A percentile compares a stretch with the other conserved stretches of the same genome.
These are phyloP conservation scores for Zymoseptoria pseudotritici DNA, from an alignment of 2,329 filamentous ascomycete genomes.

Conservation along the genomic window DNA sequence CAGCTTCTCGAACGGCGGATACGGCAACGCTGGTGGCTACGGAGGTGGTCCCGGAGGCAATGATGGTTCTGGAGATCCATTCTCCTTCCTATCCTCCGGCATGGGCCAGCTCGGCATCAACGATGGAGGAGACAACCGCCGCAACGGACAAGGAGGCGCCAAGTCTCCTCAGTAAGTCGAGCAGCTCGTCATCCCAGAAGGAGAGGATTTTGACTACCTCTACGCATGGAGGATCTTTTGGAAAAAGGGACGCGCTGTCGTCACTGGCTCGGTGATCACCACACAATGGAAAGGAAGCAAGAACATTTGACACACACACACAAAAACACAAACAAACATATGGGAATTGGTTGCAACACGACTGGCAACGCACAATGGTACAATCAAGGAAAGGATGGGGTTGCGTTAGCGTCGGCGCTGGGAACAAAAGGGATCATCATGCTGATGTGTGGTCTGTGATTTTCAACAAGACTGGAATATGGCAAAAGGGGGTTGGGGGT, in stretches of 20 bases:
- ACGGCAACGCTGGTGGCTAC: conserved; percentile 14
- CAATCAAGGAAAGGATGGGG: neutral
- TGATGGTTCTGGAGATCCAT: conserved; percentile 63
- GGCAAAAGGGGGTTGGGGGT: neutral
- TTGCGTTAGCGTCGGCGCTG: conserved; percentile 20
- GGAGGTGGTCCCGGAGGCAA: conserved; percentile 33
- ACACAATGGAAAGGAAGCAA: neutral
- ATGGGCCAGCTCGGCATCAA: conserved; percentile 67
- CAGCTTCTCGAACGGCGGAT: conserved; percentile 56
- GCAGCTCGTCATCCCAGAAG: neutral
- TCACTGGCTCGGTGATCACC: neutral
- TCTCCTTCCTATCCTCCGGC: conserved; percentile 69
- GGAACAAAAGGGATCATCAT: conserved; percentile 8
- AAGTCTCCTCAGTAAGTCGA: conserved; percentile 28
- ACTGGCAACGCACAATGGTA: neutral
- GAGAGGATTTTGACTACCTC: neutral
- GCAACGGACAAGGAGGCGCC: conserved; percentile 32
- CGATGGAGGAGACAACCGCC: conserved; percentile 38
- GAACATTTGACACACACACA: conserved; percentile 8
- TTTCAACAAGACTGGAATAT: neutral
- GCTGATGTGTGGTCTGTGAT: conserved; percentile 8
- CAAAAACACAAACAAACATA: conserved; percentile 16
- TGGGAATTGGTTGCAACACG: conserved; percentile 19
- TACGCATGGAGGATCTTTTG: neutral
- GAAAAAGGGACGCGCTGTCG: neutral